Percentiles rank a stretch among this genome's conserved stretches.
Evolutionary conservation across 2,329 filamentous ascomycete genomes (phyloP).

Genomic region (Colletotrichum shisoi): DNA sequence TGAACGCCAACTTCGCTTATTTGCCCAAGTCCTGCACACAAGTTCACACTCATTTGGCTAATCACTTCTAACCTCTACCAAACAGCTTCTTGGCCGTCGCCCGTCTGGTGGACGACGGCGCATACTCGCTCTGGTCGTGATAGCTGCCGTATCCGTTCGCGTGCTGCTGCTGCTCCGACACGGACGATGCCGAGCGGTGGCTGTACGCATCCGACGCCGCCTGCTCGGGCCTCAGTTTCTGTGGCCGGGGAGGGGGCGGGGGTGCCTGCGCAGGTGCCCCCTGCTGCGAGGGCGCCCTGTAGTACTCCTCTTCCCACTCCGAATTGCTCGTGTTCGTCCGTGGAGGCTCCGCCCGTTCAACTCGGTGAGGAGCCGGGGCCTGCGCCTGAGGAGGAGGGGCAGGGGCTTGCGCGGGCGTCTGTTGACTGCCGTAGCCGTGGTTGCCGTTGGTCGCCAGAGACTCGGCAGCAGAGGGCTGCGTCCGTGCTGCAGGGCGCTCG

Average conservation of each 20-base stretch:
- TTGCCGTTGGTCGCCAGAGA: constrained; percentile 17
- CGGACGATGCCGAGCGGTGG: constrained; percentile 22
- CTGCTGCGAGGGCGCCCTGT: constrained; percentile 38
- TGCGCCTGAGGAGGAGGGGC: background rate
- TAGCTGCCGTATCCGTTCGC: constrained; percentile 33
- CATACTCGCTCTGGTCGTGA: constrained; percentile 22
- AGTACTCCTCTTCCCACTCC: constrained; percentile 41
- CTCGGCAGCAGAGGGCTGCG: constrained; percentile 15
- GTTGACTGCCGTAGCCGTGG: constrained; percentile 24
- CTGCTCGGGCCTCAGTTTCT: constrained; percentile 46
- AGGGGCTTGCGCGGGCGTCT: constrained; percentile 6
- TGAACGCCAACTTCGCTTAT: background rate
- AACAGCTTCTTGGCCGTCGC: constrained; percentile 40
- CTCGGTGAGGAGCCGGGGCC: background rate
- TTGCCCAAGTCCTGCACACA: background rate
- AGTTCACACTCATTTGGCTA: background rate
- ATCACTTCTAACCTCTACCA: constrained; percentile 28
- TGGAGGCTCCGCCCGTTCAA: constrained; percentile 31
- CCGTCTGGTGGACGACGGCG: constrained; percentile 30
- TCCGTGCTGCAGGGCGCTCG: constrained; percentile 10
- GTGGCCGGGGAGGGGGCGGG: constrained; percentile 46
- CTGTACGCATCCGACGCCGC: constrained; percentile 20
- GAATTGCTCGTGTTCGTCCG: constrained; percentile 24
- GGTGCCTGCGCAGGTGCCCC: constrained; percentile 40
- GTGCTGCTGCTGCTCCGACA: constrained; percentile 27